Evolutionary conservation across 139 green algal species (phyloP).

Genomic region (Gonium pectorale): DNA sequence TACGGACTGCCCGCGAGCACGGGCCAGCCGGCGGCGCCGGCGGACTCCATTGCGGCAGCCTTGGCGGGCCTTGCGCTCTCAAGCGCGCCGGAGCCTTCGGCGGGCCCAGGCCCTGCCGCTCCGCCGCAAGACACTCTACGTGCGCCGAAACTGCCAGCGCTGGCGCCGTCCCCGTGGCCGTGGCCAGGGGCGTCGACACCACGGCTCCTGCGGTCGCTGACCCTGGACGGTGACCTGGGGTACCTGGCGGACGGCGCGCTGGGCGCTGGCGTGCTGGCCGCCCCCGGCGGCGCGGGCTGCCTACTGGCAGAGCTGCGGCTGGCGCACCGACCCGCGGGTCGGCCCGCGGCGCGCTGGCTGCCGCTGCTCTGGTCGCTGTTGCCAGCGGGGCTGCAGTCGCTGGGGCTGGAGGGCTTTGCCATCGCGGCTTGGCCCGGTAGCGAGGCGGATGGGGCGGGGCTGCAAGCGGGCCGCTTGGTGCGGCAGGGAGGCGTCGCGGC

Average conservation of each 20-base stretch:
- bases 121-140: neutral
- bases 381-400: neutral
- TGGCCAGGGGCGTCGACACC: too few relatives aligned
- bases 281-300: neutral
- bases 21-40: neutral
- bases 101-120: neutral
- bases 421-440: too few relatives aligned
- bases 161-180: neutral
- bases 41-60: neutral
- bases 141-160: neutral
- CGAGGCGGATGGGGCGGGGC: too few relatives aligned
- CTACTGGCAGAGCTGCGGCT: slow-evolving; percentile 19
- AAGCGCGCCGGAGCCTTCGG: too few relatives aligned
- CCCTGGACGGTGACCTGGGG: slow-evolving; percentile 21
- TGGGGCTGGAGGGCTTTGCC: slow-evolving; percentile 1
- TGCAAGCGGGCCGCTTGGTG: neutral
- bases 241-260: neutral
- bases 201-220: neutral
- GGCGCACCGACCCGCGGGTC: slow-evolving; percentile 20
- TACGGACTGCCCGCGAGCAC: neutral
- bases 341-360: neutral
- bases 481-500: neutral
- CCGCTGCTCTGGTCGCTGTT: neutral
- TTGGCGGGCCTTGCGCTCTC: too few relatives aligned
- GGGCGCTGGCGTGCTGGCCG: neutral